Evolutionary conservation across 2,329 filamentous ascomycete species (phyloP).

Genomic region (Geosmithia flava): DNA sequence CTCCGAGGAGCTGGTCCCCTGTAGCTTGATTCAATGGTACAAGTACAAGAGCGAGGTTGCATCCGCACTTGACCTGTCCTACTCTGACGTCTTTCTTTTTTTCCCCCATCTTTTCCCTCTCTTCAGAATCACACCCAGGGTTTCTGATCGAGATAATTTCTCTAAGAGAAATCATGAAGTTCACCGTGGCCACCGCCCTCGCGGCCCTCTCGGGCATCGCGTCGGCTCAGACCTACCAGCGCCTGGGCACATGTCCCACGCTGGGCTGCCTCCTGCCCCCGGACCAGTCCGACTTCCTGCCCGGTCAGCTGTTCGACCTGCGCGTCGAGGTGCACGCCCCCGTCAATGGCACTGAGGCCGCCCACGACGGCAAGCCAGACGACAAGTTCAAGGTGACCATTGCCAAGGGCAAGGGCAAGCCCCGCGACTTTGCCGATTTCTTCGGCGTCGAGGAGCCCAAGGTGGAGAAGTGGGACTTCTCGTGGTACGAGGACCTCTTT

Average conservation of each 20-base stretch:
- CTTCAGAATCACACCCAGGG: too few relatives aligned
- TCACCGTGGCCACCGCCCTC: slow-evolving; percentile 17
- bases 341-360: slow-evolving; percentile 71
- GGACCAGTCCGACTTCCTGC: slow-evolving; percentile 65
- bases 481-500: slow-evolving; percentile 78
- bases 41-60: neutral
- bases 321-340: slow-evolving; percentile 74
- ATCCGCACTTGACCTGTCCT: neutral
- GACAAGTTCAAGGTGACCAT: slow-evolving; percentile 66
- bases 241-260: slow-evolving; percentile 44
- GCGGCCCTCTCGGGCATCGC: slow-evolving; percentile 23
- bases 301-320: slow-evolving; percentile 75
- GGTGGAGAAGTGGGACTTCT: slow-evolving; percentile 71
- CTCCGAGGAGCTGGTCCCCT: neutral
- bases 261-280: slow-evolving; percentile 49
- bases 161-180: slow-evolving; percentile 10
- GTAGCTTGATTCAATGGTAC: neutral
- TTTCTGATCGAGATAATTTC: neutral
- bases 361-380: slow-evolving; percentile 54
- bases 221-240: slow-evolving; percentile 45
- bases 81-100: neutral
- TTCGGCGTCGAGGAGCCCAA: slow-evolving; percentile 59
- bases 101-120: neutral
- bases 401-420: slow-evolving; percentile 34
- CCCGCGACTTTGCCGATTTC: slow-evolving; percentile 47